A percentile compares a stretch with the other conserved stretches of the same genome.
Evolutionary conservation across 495 filamentous ascomycete genomes (phyloP).

Genomic region (Staphylotrichum tortipilum): DNA sequence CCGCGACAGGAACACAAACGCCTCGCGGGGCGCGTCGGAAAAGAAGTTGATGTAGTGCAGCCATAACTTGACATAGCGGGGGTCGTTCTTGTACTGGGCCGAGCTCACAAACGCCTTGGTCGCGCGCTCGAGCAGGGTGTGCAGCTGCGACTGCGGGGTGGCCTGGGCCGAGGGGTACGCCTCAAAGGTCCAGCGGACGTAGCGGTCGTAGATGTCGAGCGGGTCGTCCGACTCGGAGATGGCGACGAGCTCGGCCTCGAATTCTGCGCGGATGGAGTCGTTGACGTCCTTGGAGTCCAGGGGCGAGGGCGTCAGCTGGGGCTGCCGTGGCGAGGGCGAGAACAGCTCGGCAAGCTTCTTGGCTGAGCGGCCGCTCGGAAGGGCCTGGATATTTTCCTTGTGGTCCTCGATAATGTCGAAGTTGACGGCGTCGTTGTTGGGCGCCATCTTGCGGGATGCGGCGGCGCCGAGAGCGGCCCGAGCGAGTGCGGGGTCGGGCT

Average conservation of each 20-base stretch:
- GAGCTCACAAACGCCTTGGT: slow-evolving; percentile 81
- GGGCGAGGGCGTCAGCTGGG: slow-evolving; percentile 48
- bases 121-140: slow-evolving; percentile 83
- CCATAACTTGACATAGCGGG: slow-evolving; percentile 87
- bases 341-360: slow-evolving; percentile 80
- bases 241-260: slow-evolving; percentile 68
- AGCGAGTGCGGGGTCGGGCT: background rate
- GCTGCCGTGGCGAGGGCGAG: slow-evolving; percentile 53
- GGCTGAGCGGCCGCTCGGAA: slow-evolving; percentile 85
- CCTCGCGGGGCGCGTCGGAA: slow-evolving; percentile 83
- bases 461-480: background rate
- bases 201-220: slow-evolving; percentile 90
- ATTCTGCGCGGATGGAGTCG: slow-evolving; percentile 71
- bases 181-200: slow-evolving; percentile 92
- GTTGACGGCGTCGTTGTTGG: slow-evolving; percentile 52
- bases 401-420: slow-evolving; percentile 94
- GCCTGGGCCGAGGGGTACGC: slow-evolving; percentile 91
- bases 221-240: slow-evolving; percentile 89
- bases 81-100: slow-evolving; percentile 86
- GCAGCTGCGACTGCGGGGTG: slow-evolving; percentile 78
- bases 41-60: slow-evolving; percentile 88
- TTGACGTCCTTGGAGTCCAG: slow-evolving; percentile 67
- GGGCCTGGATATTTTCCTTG: slow-evolving; percentile 94
- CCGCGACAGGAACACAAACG: slow-evolving; percentile 81
- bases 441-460: slow-evolving; percentile 33